Percentiles rank a stretch among this genome's conserved stretches.
These are phyloP conservation scores for Curvularia hawaiiensis DNA, from an alignment of 2,329 filamentous ascomycete species.

Conservation along the genomic window DNA sequence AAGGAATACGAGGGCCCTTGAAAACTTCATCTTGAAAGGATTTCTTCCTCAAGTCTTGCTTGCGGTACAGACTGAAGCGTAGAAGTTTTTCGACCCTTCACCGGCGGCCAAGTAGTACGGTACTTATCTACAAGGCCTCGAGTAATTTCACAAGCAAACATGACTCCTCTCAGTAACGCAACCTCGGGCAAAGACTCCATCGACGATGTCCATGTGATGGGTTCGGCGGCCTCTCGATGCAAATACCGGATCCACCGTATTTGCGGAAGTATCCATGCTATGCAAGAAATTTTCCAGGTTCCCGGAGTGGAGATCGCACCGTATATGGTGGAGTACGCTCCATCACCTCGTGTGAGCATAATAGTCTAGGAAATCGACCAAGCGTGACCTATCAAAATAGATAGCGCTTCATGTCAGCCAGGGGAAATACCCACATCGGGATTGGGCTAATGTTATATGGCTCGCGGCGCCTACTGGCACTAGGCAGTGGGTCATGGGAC, in stretches of 20 bases:
- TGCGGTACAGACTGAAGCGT: background rate
- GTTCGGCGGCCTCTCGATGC: slow-evolving; percentile 6
- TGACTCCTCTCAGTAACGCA: slow-evolving; percentile 11
- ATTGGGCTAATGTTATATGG: slow-evolving; percentile 2
- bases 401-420: slow-evolving; percentile 10
- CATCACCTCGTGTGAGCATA: slow-evolving; percentile 4
- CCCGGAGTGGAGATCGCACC: slow-evolving; percentile 15
- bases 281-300: slow-evolving; percentile 3
- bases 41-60: background rate
- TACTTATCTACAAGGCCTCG: slow-evolving; percentile 10
- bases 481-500: slow-evolving; percentile 14
- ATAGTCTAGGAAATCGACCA: slow-evolving; percentile 1
- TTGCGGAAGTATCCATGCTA: slow-evolving; percentile 26
- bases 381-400: slow-evolving; percentile 12
- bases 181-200: slow-evolving; percentile 21
- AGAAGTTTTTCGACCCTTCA: background rate
- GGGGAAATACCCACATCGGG: slow-evolving; percentile 14
- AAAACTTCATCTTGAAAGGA: slow-evolving; percentile 35
- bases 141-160: slow-evolving; percentile 25
- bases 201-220: slow-evolving; percentile 25
- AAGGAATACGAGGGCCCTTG: slow-evolving; percentile 28
- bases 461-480: slow-evolving; percentile 15
- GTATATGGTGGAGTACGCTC: slow-evolving; percentile 7
- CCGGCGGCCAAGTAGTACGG: slow-evolving; percentile 9
- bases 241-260: slow-evolving; percentile 19